Base-by-base conservation (phyloP, 805 yeast species). In the Cyberlindnera amylophila region DNA sequence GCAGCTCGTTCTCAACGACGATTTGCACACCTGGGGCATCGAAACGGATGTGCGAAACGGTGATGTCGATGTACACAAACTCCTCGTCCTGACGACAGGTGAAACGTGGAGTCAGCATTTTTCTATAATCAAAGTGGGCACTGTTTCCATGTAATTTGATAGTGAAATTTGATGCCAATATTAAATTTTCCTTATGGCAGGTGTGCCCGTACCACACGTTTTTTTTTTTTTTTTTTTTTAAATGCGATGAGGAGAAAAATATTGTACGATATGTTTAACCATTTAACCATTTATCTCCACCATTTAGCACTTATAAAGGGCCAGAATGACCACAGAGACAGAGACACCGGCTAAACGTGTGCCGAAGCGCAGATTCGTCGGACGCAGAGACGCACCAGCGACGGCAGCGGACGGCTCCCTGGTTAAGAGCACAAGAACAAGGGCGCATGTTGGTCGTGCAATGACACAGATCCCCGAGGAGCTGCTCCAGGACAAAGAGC, bases 401-500 rank as follows among this genome's bases (percentile, higher is more conserved):
- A 30, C 41, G 3, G 51, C 52, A 0, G 53, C 46, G 31, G 32
- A 49, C 37, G 43, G 49, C 47, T 50, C 62, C 14, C 36, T 55
- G 16, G 47, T 54, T 10, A 47, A 41, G 42, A 42, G 58, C 35
- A 54, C 63, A 5, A 61, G 58, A 42, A 49, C 58, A 2, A 62
- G 56, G 36, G 55, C 56, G 12, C 64, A 59, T 38, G 67, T 79
- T 4, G 79, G 81, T 16, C 66, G 89, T 50, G 75, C 87, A 4
- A 67, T 87, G 64, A 86, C 88, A 55, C 96, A 87, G 58, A 86
- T 93, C 8, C 99, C 99, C 4, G 78, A 74, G 11, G 96, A 88
- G 4, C 90, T 93, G 15, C 61, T 88, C 16, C 67, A 86, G 16
- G 93, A 93, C 61, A 67, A 72, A 44, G 96, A 86, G 18, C 69